Evolutionary conservation across 208 protist genomes (phyloP).

Genomic region (Leishmania martiniquensis): DNA sequence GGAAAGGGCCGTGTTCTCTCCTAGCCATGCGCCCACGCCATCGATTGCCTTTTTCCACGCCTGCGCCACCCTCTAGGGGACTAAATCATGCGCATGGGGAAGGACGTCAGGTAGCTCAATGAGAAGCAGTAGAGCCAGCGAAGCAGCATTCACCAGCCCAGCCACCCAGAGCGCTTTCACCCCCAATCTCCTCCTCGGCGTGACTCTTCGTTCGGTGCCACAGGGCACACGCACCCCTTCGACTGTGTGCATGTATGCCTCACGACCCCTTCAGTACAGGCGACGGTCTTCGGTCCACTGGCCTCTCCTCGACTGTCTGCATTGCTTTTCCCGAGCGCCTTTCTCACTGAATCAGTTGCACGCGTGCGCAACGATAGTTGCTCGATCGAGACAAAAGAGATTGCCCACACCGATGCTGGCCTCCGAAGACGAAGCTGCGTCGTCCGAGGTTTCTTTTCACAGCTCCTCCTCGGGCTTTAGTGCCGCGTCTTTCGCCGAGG

Average conservation of each 20-base stretch:
- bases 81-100: too few relatives aligned
- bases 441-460: constrained; percentile 1
- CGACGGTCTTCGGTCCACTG: background rate
- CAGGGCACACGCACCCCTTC: background rate
- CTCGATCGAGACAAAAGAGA: background rate
- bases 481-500: constrained; percentile 10
- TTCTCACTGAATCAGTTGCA: background rate
- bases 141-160: background rate
- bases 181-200: background rate
- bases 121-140: too few relatives aligned
- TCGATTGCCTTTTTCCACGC: background rate
- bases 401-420: background rate
- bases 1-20: too few relatives aligned
- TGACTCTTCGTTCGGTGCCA: background rate
- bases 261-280: background rate
- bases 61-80: too few relatives aligned
- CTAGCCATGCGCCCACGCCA: too few relatives aligned
- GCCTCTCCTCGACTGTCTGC: background rate
- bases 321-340: background rate
- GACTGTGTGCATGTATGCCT: background rate
- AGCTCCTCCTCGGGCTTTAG: constrained; percentile 12
- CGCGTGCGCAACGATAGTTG: background rate
- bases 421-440: background rate
- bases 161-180: background rate
- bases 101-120: too few relatives aligned